Percentiles rank a stretch among this genome's conserved stretches.
phyloP scores from a whole-genome alignment of 1,139 yeast species.

The Yamadazyma epiphylla region DNA sequence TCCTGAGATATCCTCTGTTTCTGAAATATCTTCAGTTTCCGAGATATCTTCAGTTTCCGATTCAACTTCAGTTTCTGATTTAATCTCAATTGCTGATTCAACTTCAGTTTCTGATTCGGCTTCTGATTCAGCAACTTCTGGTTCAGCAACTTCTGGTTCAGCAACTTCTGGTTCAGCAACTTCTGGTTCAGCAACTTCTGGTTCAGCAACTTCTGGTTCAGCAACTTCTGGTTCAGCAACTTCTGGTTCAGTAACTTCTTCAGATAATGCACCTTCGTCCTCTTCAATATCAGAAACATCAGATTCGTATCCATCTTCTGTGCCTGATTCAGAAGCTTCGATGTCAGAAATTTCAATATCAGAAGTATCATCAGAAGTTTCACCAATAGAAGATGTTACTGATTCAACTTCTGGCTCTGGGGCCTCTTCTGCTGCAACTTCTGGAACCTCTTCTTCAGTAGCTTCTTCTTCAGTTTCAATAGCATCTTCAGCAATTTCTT shows the following conservation, averaged over 20 bases:
- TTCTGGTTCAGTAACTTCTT: slow-evolving; percentile 2
- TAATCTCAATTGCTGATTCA: background rate
- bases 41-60: background rate
- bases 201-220: slow-evolving; percentile 3
- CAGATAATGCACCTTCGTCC: slow-evolving; percentile 3
- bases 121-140: slow-evolving; percentile 1
- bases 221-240: slow-evolving; percentile 1
- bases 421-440: slow-evolving; percentile 3
- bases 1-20: slow-evolving; percentile 2
- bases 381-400: background rate
- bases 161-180: too few species aligned
- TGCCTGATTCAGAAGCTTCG: slow-evolving; percentile 1
- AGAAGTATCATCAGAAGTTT: background rate
- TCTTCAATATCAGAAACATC: background rate
- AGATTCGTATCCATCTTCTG: too few species aligned
- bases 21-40: slow-evolving; percentile 1
- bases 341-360: background rate
- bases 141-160: slow-evolving; percentile 3
- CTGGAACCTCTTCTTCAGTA: slow-evolving; percentile 1
- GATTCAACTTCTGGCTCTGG: slow-evolving; percentile 3
- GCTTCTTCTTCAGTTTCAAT: slow-evolving; percentile 5
- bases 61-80: too few species aligned
- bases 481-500: slow-evolving; percentile 6
- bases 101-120: slow-evolving; percentile 3
- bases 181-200: slow-evolving; percentile 4